Percentiles rank a stretch among this genome's conserved stretches.
These are phyloP conservation scores for Skeletonema marinoi DNA, from an alignment of 108 stramenopile species.

Conservation along the genomic window DNA sequence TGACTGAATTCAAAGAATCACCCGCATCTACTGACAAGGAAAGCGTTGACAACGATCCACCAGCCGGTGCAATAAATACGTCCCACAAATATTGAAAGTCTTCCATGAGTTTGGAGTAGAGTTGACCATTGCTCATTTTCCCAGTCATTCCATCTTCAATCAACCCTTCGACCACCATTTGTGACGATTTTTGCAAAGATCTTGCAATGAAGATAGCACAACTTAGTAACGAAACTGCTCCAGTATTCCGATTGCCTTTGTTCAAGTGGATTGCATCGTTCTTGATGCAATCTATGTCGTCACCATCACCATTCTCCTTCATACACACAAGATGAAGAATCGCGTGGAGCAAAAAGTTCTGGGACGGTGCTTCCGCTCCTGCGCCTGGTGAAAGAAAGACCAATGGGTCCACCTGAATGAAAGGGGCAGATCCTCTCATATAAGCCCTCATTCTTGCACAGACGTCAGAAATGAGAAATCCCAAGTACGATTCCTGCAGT, in stretches of 20 bases:
- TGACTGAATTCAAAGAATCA: conserved; percentile 20
- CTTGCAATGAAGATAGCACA: conserved; percentile 70
- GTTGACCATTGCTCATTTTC: not conserved
- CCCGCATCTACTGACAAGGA: conserved; percentile 40
- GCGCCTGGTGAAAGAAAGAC: conserved; percentile 44
- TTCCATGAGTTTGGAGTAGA: conserved; percentile 37
- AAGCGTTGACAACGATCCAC: conserved; percentile 36
- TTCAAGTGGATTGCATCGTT: conserved; percentile 58
- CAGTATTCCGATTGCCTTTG: conserved; percentile 49
- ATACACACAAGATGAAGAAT: conserved; percentile 69
- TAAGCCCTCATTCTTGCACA: conserved; percentile 88
- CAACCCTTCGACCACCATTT: conserved; percentile 31
- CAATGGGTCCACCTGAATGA: conserved; percentile 33
- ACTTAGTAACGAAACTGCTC: conserved; percentile 63
- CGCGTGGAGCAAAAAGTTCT: conserved; percentile 60
- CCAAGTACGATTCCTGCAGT: conserved; percentile 58
- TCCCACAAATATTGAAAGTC: conserved; percentile 68
- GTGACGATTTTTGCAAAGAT: conserved; percentile 49
- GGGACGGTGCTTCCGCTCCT: conserved; percentile 19
- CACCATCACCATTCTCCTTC: conserved; percentile 46
- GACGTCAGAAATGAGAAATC: conserved; percentile 72
- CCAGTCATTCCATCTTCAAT: conserved; percentile 46
- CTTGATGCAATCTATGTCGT: conserved; percentile 38
- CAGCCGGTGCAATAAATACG: conserved; percentile 56
- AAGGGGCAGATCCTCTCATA: conserved; percentile 68